These are phyloP conservation scores for Blastocystis sp. DNA, from an alignment of 352 stramenopile genomes.

Conservation along the genomic window DNA sequence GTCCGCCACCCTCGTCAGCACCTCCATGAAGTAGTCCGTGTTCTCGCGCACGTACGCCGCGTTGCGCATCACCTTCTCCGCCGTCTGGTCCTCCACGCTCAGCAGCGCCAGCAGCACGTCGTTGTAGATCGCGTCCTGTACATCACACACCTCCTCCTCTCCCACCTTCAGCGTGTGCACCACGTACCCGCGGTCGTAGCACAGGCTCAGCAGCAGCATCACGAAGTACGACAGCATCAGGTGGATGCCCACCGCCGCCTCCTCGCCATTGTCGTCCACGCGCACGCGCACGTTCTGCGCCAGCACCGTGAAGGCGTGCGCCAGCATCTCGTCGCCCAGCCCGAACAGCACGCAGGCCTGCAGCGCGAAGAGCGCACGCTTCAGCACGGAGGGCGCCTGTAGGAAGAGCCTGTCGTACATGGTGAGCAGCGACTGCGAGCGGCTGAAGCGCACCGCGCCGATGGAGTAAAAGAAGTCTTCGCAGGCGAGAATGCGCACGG, in stretches of 20 bases:
- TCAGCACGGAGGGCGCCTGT: neutral
- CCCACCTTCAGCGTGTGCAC: slow-evolving; percentile 2
- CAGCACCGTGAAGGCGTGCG: neutral
- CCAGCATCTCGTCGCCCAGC: neutral
- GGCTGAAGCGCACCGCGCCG: slow-evolving; percentile 19
- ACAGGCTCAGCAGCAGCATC: slow-evolving; percentile 6
- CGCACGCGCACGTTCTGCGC: neutral
- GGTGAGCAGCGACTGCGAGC: neutral
- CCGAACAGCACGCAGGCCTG: slow-evolving; percentile 6
- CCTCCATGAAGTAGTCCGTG: neutral
- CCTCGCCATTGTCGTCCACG: neutral
- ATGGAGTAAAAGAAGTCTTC: slow-evolving; percentile 21
- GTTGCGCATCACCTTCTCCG: neutral
- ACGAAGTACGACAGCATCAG: slow-evolving; percentile 49
- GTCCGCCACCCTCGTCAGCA: neutral
- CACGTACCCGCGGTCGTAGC: slow-evolving; percentile 31
- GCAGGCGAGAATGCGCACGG: neutral
- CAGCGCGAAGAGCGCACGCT: neutral
- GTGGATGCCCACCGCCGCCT: slow-evolving; percentile 32
- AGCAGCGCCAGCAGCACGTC: slow-evolving; percentile 12
- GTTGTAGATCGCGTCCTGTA: slow-evolving; percentile 10
- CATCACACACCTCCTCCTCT: neutral
- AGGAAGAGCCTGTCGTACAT: slow-evolving; percentile 8
- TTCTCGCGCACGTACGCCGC: neutral
- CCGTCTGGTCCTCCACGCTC: slow-evolving; percentile 15